phyloP scores from a whole-genome alignment of 768 basidiomycete species.

The Lentinula detonsa region DNA sequence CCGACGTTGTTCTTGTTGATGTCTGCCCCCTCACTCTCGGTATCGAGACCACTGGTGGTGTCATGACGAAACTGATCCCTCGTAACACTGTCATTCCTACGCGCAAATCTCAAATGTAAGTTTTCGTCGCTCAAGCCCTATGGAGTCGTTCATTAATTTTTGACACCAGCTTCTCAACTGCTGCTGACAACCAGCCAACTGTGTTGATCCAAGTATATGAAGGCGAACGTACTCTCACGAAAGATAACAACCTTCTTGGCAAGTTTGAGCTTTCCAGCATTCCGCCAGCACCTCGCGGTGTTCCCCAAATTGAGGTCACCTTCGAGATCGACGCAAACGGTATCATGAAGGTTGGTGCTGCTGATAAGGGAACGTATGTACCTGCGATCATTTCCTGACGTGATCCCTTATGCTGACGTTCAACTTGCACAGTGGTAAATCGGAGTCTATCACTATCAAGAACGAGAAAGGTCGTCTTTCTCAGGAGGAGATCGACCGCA shows the following conservation, averaged over 20 bases:
- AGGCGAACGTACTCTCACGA: constrained; percentile 94
- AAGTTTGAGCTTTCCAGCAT: constrained; percentile 93
- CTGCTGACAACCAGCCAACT: constrained; percentile 89
- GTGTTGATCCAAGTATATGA: constrained; percentile 97
- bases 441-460: constrained; percentile 86
- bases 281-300: constrained; percentile 92
- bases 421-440: constrained; percentile 57
- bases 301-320: constrained; percentile 95
- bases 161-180: constrained; percentile 58
- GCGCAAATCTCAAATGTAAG: constrained; percentile 89
- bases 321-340: constrained; percentile 96
- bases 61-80: constrained; percentile 95
- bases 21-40: constrained; percentile 96
- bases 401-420: background rate
- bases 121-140: constrained; percentile 5
- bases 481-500: constrained; percentile 90
- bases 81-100: constrained; percentile 99
- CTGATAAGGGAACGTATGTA: constrained; percentile 89
- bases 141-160: background rate
- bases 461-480: constrained; percentile 93
- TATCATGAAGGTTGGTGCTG: constrained; percentile 90
- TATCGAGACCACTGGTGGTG: constrained; percentile 98
- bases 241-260: constrained; percentile 98
- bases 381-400: background rate
- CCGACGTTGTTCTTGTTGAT: constrained; percentile 91